Percentiles rank a stretch among this genome's conserved stretches.
These are phyloP conservation scores for Aspergillus melleus DNA, from an alignment of 2,329 filamentous ascomycete species.

Conservation along the genomic window DNA sequence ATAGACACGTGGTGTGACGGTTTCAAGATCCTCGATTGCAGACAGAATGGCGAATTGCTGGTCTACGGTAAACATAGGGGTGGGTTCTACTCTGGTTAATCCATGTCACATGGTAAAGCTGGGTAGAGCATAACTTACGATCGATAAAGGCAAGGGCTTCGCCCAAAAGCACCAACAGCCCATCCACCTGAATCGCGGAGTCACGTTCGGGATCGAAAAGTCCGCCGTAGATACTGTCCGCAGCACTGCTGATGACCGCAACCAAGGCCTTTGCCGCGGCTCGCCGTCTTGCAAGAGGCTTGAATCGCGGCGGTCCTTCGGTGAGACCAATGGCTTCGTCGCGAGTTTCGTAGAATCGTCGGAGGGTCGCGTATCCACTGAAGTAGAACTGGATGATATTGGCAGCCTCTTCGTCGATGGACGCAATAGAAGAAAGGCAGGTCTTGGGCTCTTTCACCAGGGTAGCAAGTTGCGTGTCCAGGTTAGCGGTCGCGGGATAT, in stretches of 20 bases:
- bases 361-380: conserved; percentile 87
- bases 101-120: background rate
- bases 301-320: conserved; percentile 45
- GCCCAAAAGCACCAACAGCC: conserved; percentile 77
- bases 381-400: conserved; percentile 80
- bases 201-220: conserved; percentile 79
- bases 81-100: conserved; percentile 47
- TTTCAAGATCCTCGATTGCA: conserved; percentile 76
- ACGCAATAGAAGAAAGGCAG: conserved; percentile 70
- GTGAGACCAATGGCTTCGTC: conserved; percentile 59
- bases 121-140: conserved; percentile 37
- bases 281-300: conserved; percentile 62
- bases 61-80: conserved; percentile 62
- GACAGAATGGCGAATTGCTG: conserved; percentile 76
- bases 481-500: conserved; percentile 68
- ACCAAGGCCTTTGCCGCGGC: conserved; percentile 73
- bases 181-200: conserved; percentile 84
- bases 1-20: conserved; percentile 71
- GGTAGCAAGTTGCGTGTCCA: conserved; percentile 70
- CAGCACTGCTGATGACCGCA: conserved; percentile 81
- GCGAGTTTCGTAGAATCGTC: conserved; percentile 85
- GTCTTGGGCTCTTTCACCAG: conserved; percentile 71
- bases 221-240: conserved; percentile 88
- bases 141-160: conserved; percentile 79
- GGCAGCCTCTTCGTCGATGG: conserved; percentile 76